Conservation (phyloP, 129 eudicot species). For the Centaurea solstitialis region DNA sequence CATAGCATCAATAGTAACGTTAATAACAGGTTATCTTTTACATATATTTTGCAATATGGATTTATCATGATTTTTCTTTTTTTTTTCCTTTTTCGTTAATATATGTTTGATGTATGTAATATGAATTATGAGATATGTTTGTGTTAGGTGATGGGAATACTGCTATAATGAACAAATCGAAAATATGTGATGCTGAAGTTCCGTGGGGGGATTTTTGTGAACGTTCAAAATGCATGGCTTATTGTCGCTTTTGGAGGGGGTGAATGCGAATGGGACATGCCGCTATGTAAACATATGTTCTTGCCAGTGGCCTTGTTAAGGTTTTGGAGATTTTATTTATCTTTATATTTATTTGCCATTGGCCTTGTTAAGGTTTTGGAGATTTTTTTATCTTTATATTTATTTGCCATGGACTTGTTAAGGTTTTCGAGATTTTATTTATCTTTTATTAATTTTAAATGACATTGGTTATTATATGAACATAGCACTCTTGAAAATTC, state of each 20-base stretch:
- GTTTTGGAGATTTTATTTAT: no score
- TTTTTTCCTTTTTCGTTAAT: not conserved
- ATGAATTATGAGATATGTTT: not conserved
- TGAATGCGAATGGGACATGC: not conserved
- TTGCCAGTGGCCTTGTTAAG: not conserved
- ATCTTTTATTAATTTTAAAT: no score
- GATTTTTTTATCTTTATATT: no score
- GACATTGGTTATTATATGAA: no score
- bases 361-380: no score
- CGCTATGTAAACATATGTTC: not conserved
- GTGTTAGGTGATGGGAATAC: not conserved
- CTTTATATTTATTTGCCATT: no score
- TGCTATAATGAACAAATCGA: no score
- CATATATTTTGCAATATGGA: not conserved
- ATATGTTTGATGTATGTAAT: not conserved
- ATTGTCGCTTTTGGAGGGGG: not conserved
- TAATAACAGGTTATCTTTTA: not conserved
- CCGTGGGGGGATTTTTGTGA: not conserved
- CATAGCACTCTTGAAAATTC: no score
- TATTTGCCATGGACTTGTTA: no score
- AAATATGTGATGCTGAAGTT: not conserved
- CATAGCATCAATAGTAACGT: not conserved
- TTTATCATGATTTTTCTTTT: not conserved
- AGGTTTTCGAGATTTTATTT: no score
- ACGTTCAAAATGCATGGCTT: not conserved